phyloP scores from a whole-genome alignment of 202 grass and related monocot genomes.

The Brachypodium distachyon region DNA sequence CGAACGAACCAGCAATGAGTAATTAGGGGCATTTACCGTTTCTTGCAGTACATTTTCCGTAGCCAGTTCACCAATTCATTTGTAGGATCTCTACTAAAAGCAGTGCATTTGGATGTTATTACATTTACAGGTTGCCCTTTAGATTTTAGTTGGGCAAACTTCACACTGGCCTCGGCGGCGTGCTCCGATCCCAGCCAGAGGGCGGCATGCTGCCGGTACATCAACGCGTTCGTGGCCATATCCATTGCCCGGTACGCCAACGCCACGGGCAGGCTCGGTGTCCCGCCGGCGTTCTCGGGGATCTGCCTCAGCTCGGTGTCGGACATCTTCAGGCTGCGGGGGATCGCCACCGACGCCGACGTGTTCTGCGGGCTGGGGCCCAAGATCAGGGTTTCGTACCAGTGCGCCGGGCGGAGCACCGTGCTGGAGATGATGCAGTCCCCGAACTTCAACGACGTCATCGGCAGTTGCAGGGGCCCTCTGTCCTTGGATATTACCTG shows the following conservation, averaged over 20 bases:
- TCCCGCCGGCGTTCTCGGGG: constrained; percentile 71
- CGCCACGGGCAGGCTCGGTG: constrained; percentile 68
- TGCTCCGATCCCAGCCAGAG: constrained; percentile 67
- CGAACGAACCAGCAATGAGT: too few relatives aligned
- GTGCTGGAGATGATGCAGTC: constrained; percentile 98
- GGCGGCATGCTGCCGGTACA: constrained; percentile 76
- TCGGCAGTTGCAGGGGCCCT: constrained; percentile 69
- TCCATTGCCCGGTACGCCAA: constrained; percentile 80
- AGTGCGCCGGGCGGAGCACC: constrained; percentile 70
- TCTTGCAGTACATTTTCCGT: background rate
- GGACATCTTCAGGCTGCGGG: constrained; percentile 54
- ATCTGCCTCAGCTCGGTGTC: constrained; percentile 63
- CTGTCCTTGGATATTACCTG: constrained; percentile 77
- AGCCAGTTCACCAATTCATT: background rate
- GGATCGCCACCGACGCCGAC: constrained; percentile 45
- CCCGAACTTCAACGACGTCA: constrained; percentile 69
- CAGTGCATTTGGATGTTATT: background rate
- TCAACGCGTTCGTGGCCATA: constrained; percentile 86
- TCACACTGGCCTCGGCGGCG: constrained; percentile 50
- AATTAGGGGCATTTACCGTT: background rate
- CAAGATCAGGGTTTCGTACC: constrained; percentile 88
- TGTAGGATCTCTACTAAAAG: background rate
- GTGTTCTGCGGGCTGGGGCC: constrained; percentile 72
- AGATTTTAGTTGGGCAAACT: constrained; percentile 93
- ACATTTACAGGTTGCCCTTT: constrained; percentile 62